These are phyloP conservation scores for Colletotrichum theobromicola DNA, from an alignment of 2,329 filamentous ascomycete genomes.

Conservation along the genomic window DNA sequence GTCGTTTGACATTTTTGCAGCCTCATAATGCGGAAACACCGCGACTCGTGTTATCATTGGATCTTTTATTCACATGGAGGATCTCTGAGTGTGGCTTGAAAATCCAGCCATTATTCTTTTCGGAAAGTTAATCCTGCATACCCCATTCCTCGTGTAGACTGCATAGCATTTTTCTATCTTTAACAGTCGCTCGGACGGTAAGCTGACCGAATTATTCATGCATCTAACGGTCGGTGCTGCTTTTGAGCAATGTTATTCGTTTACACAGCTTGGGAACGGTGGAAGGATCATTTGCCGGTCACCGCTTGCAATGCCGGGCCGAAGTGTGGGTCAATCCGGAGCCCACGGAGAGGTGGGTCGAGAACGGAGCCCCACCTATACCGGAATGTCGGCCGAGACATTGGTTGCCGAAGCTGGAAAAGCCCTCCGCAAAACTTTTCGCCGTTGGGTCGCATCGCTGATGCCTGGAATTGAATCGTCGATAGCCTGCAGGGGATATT, in stretches of 20 bases:
- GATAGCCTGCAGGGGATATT: background rate
- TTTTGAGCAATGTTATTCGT: background rate
- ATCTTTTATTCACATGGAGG: background rate
- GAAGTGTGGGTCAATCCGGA: background rate
- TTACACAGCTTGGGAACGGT: background rate
- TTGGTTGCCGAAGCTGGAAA: background rate
- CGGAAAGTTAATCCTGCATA: background rate
- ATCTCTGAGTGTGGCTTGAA: background rate
- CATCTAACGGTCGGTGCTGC: background rate
- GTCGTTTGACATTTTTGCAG: background rate
- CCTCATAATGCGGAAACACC: background rate
- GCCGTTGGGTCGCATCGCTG: background rate
- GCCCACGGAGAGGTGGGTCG: background rate
- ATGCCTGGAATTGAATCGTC: background rate
- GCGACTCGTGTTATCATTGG: background rate
- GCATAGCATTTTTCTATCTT: background rate
- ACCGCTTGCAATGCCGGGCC: background rate
- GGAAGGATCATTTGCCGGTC: background rate
- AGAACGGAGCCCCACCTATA: accelerated
- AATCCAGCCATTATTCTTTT: background rate
- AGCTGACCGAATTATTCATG: background rate
- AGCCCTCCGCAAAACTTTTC: background rate
- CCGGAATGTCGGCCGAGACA: background rate
- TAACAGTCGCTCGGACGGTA: background rate
- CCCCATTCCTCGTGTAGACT: background rate